Conservation (phyloP, 345 rosid genomes). For the Iberis pinnata region DNA sequence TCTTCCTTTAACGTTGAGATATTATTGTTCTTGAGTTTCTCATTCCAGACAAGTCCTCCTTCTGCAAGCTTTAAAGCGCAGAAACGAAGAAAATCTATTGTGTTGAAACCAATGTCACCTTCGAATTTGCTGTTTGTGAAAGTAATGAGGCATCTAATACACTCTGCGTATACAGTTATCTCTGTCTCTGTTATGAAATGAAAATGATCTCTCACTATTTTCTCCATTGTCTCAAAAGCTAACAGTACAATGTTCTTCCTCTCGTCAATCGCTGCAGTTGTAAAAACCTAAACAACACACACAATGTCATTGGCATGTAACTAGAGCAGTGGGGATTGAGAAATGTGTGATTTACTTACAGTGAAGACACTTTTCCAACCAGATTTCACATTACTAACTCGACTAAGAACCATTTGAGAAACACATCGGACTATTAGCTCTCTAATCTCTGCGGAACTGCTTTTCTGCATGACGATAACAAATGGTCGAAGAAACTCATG, state of each 20-base stretch:
- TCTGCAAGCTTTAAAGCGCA: conserved; percentile 90
- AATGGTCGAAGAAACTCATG: conserved; percentile 91
- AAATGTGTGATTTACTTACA: conserved; percentile 36
- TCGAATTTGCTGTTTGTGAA: conserved; percentile 87
- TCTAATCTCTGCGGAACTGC: conserved; percentile 70
- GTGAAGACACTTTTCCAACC: conserved; percentile 97
- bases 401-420: conserved; percentile 95
- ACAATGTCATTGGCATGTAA: conserved; percentile 10
- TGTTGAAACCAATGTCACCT: conserved; percentile 87
- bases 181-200: conserved; percentile 87
- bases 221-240: conserved; percentile 90
- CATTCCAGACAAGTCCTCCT: conserved; percentile 66
- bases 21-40: conserved; percentile 42
- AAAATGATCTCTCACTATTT: conserved; percentile 86
- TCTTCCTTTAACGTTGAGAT: conserved; percentile 33
- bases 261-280: conserved; percentile 80
- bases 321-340: background rate
- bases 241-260: conserved; percentile 74
- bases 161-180: conserved; percentile 69
- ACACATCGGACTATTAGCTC: conserved; percentile 87
- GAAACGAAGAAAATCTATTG: conserved; percentile 92
- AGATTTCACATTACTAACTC: conserved; percentile 84
- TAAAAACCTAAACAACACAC: conserved; percentile 60
- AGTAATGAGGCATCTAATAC: conserved; percentile 79
- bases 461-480: conserved; percentile 86